Percentiles rank a stretch among this genome's conserved stretches.
Evolutionary conservation across 495 filamentous ascomycete genomes (phyloP).

Genomic region (Aspergillus baeticus): DNA sequence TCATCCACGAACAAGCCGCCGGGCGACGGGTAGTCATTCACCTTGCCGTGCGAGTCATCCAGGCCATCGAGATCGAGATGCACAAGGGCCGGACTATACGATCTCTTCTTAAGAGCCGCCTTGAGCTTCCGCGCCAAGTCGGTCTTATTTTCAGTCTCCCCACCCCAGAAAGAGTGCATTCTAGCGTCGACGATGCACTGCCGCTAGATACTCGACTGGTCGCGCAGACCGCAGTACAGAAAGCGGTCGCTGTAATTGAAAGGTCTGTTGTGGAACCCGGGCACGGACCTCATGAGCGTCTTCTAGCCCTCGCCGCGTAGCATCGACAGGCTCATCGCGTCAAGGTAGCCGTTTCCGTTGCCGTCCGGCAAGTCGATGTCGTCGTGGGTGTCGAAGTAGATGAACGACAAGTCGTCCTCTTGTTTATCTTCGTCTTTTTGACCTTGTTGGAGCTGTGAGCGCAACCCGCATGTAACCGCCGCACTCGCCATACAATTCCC

Average conservation of each 20-base stretch:
- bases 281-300: slow-evolving; percentile 20
- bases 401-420: slow-evolving; percentile 18
- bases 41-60: slow-evolving; percentile 24
- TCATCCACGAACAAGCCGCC: slow-evolving; percentile 22
- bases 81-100: slow-evolving; percentile 6
- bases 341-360: slow-evolving; percentile 27
- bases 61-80: slow-evolving; percentile 26
- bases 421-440: no score
- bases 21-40: slow-evolving; percentile 26
- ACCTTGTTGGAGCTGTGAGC: no score
- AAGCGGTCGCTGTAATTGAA: neutral
- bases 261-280: slow-evolving; percentile 20
- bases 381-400: slow-evolving; percentile 29
- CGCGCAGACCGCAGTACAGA: slow-evolving; percentile 8
- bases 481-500: slow-evolving; percentile 27
- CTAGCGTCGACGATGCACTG: slow-evolving; percentile 17
- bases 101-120: neutral
- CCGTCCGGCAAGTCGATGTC: slow-evolving; percentile 28
- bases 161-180: slow-evolving; percentile 23
- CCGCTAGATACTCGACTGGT: slow-evolving; percentile 18
- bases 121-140: slow-evolving; percentile 19
- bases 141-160: slow-evolving; percentile 6
- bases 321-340: slow-evolving; percentile 29
- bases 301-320: slow-evolving; percentile 30
- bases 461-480: slow-evolving; percentile 22